Evolutionary conservation across 2,329 filamentous ascomycete genomes (phyloP).

Genomic region (Neopestalotiopsis sp.): DNA sequence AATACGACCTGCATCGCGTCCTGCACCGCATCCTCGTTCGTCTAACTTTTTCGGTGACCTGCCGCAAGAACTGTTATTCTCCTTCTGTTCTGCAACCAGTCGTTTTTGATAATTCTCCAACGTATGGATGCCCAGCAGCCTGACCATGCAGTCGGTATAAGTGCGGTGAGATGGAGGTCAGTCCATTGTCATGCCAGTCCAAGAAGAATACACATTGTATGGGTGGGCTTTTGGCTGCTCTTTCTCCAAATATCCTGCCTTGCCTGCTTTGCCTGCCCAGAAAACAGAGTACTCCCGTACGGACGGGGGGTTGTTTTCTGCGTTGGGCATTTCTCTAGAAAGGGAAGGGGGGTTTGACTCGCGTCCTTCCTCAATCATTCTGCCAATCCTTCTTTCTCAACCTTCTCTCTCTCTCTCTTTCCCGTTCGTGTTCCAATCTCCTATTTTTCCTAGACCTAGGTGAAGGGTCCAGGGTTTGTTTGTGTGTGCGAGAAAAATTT

Average conservation of each 20-base stretch:
- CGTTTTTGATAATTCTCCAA: not conserved
- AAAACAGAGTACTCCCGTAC: too few relatives aligned
- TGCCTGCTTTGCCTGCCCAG: not conserved
- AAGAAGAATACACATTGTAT: not conserved
- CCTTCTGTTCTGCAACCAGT: not conserved
- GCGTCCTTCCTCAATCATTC: not conserved
- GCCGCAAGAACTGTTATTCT: too few relatives aligned
- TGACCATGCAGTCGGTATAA: not conserved
- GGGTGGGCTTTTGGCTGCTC: not conserved
- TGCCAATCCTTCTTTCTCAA: not conserved
- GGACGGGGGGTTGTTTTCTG: not conserved
- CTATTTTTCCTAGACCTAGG: not conserved
- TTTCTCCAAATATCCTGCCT: not conserved
- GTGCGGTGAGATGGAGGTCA: not conserved
- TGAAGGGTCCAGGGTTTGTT: not conserved
- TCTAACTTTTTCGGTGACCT: too few relatives aligned
- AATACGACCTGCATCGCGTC: not conserved
- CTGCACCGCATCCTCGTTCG: not conserved
- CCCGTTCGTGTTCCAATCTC: not conserved
- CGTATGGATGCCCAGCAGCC: slow-evolving; percentile 7
- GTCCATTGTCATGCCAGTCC: not conserved
- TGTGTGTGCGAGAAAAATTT: not conserved
- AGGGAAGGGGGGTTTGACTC: not conserved
- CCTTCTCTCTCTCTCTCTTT: not conserved
- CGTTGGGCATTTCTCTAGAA: not conserved